Evolutionary conservation across 148 eudicot species (phyloP), one percentile per base, ranked within the genome.

Genomic region (Silene latifolia): DNA sequence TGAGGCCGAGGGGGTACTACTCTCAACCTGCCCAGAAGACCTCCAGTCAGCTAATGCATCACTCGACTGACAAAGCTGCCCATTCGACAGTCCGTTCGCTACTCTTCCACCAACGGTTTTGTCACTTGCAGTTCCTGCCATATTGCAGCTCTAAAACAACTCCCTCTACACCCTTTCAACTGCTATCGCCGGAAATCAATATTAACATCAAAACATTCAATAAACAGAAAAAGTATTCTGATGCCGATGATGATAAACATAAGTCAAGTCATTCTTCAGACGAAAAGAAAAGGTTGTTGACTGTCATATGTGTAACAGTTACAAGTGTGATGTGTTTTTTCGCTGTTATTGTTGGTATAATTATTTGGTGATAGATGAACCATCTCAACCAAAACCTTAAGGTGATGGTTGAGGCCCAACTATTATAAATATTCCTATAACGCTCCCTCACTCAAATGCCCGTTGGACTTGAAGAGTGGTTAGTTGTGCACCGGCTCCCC

Each of bases 31-130:
- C n/a, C n/a, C n/a, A n/a, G n/a, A n/a, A n/a, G n/a, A n/a, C n/a
- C n/a, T n/a, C n/a, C 1, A 95, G 47, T 95, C 97, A 0, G 86
- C 83, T 80, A 89, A 73, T 51, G 89, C 93, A 78, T 95, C 96
- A 71, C 89, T 83, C 32, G 91, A 84, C 72, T 89, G 86, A 72
- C 86, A 80, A 18, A 71, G 84, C 78, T 88, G 90, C 73, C 83
- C 88, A 69, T 81, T 83, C 18, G 87, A 91, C 59, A 79, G 71
- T 51, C 82, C 93, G 54, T 87, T 91, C 62, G 70, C 74, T 47
- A 87, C 82, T 73, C 88, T 85, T 63, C 93, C 93, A 25, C 74
- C 86, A 63, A 85, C 83, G 71, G 90, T 67, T 89, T 89, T 67
- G n/a, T 87, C 93, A 44, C 79, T 82, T 18, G 82, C 81, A 82